Base-by-base conservation (phyloP, 208 protist genomes). In the Crithidia acanthocephali region DNA sequence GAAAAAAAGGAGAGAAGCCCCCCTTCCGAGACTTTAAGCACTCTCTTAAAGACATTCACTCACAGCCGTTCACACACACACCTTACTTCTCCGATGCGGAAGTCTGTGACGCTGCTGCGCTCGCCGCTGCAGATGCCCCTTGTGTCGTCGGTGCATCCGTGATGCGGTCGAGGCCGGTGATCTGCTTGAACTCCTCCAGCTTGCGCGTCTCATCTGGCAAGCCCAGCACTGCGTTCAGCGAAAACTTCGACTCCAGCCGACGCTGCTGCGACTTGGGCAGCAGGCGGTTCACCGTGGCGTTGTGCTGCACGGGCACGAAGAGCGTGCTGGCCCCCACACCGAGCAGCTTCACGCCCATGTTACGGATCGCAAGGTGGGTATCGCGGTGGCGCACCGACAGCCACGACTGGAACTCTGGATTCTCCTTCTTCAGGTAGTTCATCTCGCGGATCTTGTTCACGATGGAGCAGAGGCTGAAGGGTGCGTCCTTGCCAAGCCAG, bases 401-500 rank as follows among this genome's bases (percentile, higher is more conserved):
- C 90, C 92, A 97, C 51, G 90, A 95, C 79, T 93, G 89, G 53
- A 94, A 90, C 81, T 97, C 89, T 0, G 92, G 90, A 63, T 95
- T 97, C 60, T 93, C 81, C 60, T 84, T 80, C 76, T 92, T 92
- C 23, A 97, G 68, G 61, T 95, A 94, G 28, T 85, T 86, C 88
- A 97, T 94, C 80, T 97, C 89, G 27, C 92, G 83, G 55, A 97
- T 73, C 63, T 97, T 97, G 64, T 95, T 95, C 20, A 97, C 79
- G 15, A 97, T 93, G 27, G 92, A 65, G 71, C 83, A 83, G 35
- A 97, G 58, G 56, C 70, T 89, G 75, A 97, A 97, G 1, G 92
- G 90, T 5, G 92, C 92, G 68, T 97, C 92, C 66, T 86, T 81
- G 44, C 92, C 92, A 1, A 97, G 81, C 90, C 92, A 97, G 74